Conservation (phyloP, 164 flowering plant genomes). For the Vitis vinifera region DNA sequence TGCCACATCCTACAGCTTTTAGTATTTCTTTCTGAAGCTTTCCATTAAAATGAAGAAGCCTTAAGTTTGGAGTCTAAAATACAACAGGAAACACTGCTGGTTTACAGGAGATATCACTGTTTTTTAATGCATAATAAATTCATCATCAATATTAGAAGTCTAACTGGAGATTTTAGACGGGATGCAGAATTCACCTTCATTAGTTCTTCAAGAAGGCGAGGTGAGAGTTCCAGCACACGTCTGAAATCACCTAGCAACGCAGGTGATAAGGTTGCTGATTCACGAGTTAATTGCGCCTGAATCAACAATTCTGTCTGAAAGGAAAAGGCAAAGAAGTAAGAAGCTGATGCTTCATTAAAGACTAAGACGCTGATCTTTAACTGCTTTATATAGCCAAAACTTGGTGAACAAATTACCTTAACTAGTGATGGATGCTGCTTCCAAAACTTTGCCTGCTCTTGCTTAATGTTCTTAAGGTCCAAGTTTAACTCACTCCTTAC, state of each 20-base stretch:
- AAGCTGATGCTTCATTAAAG: neutral
- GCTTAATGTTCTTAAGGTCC: constrained; percentile 86
- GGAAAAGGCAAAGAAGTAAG: constrained; percentile 12
- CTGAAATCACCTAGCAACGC: constrained; percentile 67
- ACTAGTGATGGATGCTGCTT: constrained; percentile 91
- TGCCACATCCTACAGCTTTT: too few relatives aligned
- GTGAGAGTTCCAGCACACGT: constrained; percentile 81
- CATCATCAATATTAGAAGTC: too few relatives aligned
- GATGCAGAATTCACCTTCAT: constrained; percentile 62
- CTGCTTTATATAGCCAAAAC: neutral
- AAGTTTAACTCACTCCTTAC: constrained; percentile 92
- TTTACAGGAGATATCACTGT: too few relatives aligned
- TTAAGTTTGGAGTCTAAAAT: too few relatives aligned
- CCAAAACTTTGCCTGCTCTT: constrained; percentile 98
- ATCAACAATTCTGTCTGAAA: constrained; percentile 88
- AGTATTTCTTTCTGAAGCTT: too few relatives aligned
- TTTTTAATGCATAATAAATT: too few relatives aligned
- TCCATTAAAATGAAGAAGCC: too few relatives aligned
- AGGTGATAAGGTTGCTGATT: constrained; percentile 61
- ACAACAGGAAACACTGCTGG: too few relatives aligned
- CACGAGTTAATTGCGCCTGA: constrained; percentile 89
- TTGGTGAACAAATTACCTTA: constrained; percentile 46
- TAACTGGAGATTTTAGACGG: too few relatives aligned
- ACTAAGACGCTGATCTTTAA: neutral
- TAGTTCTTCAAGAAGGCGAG: constrained; percentile 94